phyloP scores from a whole-genome alignment of 1,284 basidiomycete genomes.

The Ustilago esculenta region DNA sequence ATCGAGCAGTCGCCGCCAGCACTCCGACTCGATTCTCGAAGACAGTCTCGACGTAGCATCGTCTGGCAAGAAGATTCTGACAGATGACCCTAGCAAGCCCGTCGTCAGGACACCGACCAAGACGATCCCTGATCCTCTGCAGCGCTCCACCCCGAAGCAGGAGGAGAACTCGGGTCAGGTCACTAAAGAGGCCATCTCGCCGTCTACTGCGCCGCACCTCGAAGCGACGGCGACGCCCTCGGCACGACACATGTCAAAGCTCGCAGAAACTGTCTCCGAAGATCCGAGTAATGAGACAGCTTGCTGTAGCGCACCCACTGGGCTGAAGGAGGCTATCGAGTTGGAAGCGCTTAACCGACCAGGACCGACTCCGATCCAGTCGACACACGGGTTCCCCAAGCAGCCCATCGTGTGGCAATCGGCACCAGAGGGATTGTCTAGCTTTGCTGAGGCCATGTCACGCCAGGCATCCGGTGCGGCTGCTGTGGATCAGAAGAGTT shows the following conservation, averaged over 20 bases:
- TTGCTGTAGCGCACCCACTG: neutral
- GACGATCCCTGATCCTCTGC: conserved; percentile 26
- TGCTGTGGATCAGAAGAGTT: conserved; percentile 7
- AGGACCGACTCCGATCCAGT: conserved; percentile 51
- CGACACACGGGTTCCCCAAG: conserved; percentile 9
- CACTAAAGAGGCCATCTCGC: conserved; percentile 3
- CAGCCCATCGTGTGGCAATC: conserved; percentile 47
- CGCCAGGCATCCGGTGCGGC: conserved; percentile 24
- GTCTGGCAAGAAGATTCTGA: conserved; percentile 8
- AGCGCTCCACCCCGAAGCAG: conserved; percentile 13
- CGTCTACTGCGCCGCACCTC: neutral
- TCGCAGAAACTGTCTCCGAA: conserved; percentile 2
- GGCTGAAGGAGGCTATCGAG: neutral
- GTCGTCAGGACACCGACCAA: conserved; percentile 26
- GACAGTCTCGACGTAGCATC: neutral
- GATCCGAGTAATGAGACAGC: neutral
- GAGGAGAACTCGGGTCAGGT: neutral
- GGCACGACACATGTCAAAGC: conserved; percentile 15
- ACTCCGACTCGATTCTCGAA: conserved; percentile 22
- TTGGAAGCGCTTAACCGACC: conserved; percentile 26
- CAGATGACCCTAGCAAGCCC: conserved; percentile 17
- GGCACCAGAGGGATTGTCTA: conserved; percentile 39
- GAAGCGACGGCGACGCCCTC: conserved; percentile 6
- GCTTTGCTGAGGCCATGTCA: conserved; percentile 35
- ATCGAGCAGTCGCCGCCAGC: conserved; percentile 1